phyloP scores from a whole-genome alignment of 768 basidiomycete species.

The Gloeophyllum trabeum region DNA sequence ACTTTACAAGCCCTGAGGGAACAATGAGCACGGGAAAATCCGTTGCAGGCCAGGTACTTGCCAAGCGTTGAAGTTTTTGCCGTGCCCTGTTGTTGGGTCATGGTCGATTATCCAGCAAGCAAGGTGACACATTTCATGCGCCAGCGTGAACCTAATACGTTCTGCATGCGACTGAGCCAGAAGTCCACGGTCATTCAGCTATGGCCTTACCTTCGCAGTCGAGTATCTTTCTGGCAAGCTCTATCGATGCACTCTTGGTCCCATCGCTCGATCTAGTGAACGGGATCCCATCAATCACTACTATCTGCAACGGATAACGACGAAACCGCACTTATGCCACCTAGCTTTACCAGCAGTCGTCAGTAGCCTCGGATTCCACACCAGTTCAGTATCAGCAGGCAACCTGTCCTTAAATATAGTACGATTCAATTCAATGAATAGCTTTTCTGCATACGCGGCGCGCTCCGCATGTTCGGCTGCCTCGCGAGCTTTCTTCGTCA shows the following conservation, averaged over 20 bases:
- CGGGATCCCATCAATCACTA: not conserved
- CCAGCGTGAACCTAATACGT: slow-evolving; percentile 69
- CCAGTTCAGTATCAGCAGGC: slow-evolving; percentile 42
- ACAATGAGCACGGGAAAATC: not conserved
- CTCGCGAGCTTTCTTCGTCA: slow-evolving; percentile 28
- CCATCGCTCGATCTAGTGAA: slow-evolving; percentile 41
- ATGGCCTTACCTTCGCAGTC: slow-evolving; percentile 57
- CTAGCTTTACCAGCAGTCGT: slow-evolving; percentile 64
- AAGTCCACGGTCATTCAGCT: not conserved
- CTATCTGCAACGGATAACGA: not conserved
- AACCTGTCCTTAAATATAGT: slow-evolving; percentile 42
- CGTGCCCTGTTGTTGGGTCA: slow-evolving; percentile 63
- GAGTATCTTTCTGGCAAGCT: slow-evolving; percentile 75
- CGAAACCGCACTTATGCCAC: slow-evolving; percentile 38
- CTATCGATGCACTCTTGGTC: slow-evolving; percentile 49
- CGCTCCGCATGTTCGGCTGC: slow-evolving; percentile 32
- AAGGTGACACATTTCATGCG: slow-evolving; percentile 90
- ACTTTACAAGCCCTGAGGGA: slow-evolving; percentile 53
- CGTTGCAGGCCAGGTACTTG: slow-evolving; percentile 17
- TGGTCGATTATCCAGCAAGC: slow-evolving; percentile 77
- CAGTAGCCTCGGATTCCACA: slow-evolving; percentile 56
- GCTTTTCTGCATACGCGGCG: slow-evolving; percentile 38
- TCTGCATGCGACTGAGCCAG: slow-evolving; percentile 27
- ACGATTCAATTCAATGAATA: slow-evolving; percentile 53
- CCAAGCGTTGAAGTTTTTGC: slow-evolving; percentile 64